A percentile compares a stretch with the other conserved stretches of the same genome.
These are phyloP conservation scores for Diospyros kaki DNA, from an alignment of 148 eudicot genomes.

Conservation along the genomic window DNA sequence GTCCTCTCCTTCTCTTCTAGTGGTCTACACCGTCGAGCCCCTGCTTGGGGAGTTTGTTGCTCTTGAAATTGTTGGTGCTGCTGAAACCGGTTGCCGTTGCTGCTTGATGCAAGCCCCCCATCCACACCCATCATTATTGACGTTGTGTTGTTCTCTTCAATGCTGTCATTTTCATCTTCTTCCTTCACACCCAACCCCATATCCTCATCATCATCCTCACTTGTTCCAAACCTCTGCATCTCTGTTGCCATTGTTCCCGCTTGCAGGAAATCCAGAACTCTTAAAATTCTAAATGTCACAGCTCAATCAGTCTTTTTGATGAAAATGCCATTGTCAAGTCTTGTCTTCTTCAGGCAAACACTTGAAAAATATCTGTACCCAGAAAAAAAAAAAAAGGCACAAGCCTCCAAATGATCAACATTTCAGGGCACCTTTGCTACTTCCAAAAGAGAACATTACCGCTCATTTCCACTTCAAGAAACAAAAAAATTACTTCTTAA, in stretches of 20 bases:
- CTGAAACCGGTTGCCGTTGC: conserved; percentile 39
- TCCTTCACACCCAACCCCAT: conserved; percentile 83
- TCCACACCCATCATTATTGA: conserved; percentile 44
- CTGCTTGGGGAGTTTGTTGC: conserved; percentile 53
- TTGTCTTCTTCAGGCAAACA: background rate
- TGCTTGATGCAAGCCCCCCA: conserved; percentile 35
- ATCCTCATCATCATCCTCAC: conserved; percentile 90
- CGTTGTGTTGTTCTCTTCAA: conserved; percentile 45
- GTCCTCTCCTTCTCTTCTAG: conserved; percentile 97
- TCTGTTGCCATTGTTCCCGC: conserved; percentile 41
- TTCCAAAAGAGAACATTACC: background rate
- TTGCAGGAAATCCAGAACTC: background rate
- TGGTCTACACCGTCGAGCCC: conserved; percentile 79
- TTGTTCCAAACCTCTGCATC: conserved; percentile 77
- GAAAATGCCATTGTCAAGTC: background rate
- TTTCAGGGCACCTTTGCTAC: background rate
- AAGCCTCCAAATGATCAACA: background rate
- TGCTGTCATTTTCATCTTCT: conserved; percentile 59
- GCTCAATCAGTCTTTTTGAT: background rate
- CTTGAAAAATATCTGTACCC: conserved; percentile 3
- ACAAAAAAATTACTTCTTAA: background rate
- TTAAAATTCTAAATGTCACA: conserved; percentile 9
- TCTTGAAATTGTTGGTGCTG: conserved; percentile 64
- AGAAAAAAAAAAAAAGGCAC: background rate
- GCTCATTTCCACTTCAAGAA: background rate